Evolutionary conservation across 2,329 filamentous ascomycete genomes (phyloP), one percentile per base, ranked within the genome.

Genomic region (Boeremia exigua): DNA sequence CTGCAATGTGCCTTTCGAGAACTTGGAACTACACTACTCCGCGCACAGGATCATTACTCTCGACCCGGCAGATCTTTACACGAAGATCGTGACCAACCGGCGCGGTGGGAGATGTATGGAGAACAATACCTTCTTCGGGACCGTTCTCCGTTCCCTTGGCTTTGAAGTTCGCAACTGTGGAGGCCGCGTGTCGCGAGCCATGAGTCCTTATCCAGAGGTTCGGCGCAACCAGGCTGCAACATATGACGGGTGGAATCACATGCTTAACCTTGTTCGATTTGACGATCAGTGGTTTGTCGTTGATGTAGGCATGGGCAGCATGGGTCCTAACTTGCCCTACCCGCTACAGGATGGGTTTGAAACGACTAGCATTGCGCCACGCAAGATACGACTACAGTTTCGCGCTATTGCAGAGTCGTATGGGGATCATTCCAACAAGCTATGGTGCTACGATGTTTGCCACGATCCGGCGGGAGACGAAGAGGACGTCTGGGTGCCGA

Each of bases 61-160:
- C 34, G 72, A 84, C 40, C 70, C 77, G 3, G 65, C 76, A 10
- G 66, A 70, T 3, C 68, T 85, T 3, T 84, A 77, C 60, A 70
- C 78, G 29, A 84, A 84, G 61, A 72, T 84, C 1, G 71, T 67
- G 15, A 69, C 75, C 10, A 55, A 47, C 14, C 74, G 74, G 2
- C 68, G 80, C 12, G 83, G 83, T 28, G 83, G 83, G 3, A 82
- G 84, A 53, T 85, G 83, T 58, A 83, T 86, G 81, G 82, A 85
- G 67, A 82, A 79, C 53, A 84, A 83, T 40, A 75, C 74, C 3
- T 73, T 85, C 38, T 79, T 85, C 55, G 77, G 74, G 6, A 77
- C 76, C 4, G 73, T 84, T 4, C 67, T 85, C 28, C 75, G 80
- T 34, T 80, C 75, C 0, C 59, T 85, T 14, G 82, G 82, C 0